Evolutionary conservation across 768 basidiomycete species (phyloP), one percentile per base, ranked within the genome.

Genomic region (Lyophyllum shimeji): DNA sequence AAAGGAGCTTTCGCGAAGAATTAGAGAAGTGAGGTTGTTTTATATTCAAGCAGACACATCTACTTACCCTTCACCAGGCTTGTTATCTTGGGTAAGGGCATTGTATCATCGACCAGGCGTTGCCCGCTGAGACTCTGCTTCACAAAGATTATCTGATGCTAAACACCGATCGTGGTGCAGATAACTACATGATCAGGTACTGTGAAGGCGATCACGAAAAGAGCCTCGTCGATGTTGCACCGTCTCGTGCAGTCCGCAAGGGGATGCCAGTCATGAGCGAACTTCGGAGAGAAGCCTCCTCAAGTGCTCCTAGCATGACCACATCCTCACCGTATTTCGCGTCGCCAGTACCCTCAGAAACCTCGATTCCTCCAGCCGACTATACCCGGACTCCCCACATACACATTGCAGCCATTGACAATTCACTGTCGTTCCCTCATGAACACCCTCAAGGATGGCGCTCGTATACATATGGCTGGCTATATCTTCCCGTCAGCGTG

Each of bases 181-280:
- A 93, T 74, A 93, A 93, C 69, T 94, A 90, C 70, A 94, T 94
- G 92, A 89, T 94, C 72, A 93, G 91, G 69, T 91, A 87, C 66
- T 93, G 92, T 67, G 89, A 90, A 71, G 87, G 82, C 43, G 85
- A 83, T 39, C 88, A 89, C 55, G 90, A 91, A 60, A 91, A 89
- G 66, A 73, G 85, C 0, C 77, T 89, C 43, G 85, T 93, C 25
- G 87, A 91, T 56, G 84, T 90, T 23, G 90, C 89, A 0, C 91
- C 91, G 9, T 82, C 87, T 42, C 84, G 83, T 27, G 84, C 84
- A 13, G 78, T 82, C 37, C 79, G 79, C 8, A 77, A 82, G 9
- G 82, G 85, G 62, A 86, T 90, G 84, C 87, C 89, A 3, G 74
- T 81, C 31, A 87, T 88, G 87, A 86, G 81, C 53, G 88, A 89